Percentiles rank a stretch among this genome's conserved stretches.
Evolutionary conservation across 2,329 filamentous ascomycete species (phyloP).

Genomic region (Parastagonospora avenae): DNA sequence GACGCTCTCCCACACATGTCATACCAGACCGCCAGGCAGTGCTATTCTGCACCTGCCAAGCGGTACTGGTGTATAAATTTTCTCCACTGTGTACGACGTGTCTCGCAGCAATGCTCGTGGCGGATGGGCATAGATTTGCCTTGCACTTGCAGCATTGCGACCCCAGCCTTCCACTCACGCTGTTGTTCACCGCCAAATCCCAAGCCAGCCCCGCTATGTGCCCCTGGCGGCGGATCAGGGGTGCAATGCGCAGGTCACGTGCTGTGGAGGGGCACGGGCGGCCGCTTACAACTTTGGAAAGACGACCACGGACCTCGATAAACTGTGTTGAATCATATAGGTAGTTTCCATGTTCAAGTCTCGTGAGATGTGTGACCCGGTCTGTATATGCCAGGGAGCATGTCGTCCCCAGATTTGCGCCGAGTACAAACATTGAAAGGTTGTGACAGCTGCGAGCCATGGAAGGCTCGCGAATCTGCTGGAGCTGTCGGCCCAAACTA

Average conservation of each 20-base stretch:
- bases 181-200: conserved; percentile 44
- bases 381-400: not conserved
- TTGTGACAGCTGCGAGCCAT: conserved; percentile 19
- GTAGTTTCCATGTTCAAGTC: too few species aligned
- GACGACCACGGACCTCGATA: not conserved
- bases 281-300: too few species aligned
- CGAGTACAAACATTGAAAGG: not conserved
- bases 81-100: conserved; percentile 29
- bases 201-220: conserved; percentile 16
- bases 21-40: conserved; percentile 38
- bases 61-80: conserved; percentile 5
- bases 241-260: conserved; percentile 27
- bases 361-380: too few species aligned
- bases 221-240: not conserved
- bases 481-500: conserved; percentile 21
- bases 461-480: conserved; percentile 30
- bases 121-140: conserved; percentile 16
- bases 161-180: conserved; percentile 37
- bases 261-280: conserved; percentile 37
- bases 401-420: too few species aligned
- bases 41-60: conserved; percentile 31
- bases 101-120: conserved; percentile 10
- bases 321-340: conserved; percentile 1
- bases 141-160: conserved; percentile 12
- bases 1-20: conserved; percentile 27